Evolutionary conservation across 1,139 yeast species (phyloP).

Genomic region (Suhomyces bokatorum): DNA sequence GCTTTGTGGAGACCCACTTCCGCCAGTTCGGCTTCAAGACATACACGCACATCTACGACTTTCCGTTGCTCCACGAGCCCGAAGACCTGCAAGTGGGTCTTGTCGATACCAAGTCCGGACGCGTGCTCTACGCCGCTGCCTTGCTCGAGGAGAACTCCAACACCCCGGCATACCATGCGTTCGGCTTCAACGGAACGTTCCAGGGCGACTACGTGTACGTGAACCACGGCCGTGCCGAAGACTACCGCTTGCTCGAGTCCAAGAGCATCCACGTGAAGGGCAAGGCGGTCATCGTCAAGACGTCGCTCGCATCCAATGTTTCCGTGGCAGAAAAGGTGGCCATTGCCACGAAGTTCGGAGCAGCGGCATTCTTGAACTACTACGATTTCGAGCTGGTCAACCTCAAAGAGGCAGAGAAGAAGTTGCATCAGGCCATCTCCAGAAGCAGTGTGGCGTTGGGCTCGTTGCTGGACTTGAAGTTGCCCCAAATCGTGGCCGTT

Average conservation of each 20-base stretch:
- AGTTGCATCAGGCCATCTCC: constrained; percentile 20
- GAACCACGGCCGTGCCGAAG: constrained; percentile 33
- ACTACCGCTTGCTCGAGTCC: constrained; percentile 25
- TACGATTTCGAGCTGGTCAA: constrained; percentile 17
- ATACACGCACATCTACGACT: constrained; percentile 19
- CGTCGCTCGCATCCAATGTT: constrained; percentile 15
- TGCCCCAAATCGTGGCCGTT: constrained; percentile 30
- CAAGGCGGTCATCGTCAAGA: constrained; percentile 35
- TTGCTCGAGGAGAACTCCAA: constrained; percentile 27
- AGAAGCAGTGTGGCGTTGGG: constrained; percentile 25
- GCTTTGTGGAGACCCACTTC: constrained; percentile 30
- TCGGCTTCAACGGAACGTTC: constrained; percentile 32
- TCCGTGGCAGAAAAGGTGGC: constrained; percentile 29
- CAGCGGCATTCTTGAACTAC: constrained; percentile 32
- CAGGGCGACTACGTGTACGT: constrained; percentile 31
- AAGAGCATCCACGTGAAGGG: constrained; percentile 23
- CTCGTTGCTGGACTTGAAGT: constrained; percentile 10
- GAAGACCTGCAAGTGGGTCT: constrained; percentile 24
- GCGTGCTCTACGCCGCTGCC: constrained; percentile 28
- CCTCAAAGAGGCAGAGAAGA: constrained; percentile 13
- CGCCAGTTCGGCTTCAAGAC: constrained; percentile 31
- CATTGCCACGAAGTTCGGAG: constrained; percentile 33
- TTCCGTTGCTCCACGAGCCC: constrained; percentile 27
- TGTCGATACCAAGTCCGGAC: constrained; percentile 22
- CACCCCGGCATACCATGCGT: constrained; percentile 42